phyloP scores from a whole-genome alignment of 345 rosid genomes.

The Melaleuca alternifolia region DNA sequence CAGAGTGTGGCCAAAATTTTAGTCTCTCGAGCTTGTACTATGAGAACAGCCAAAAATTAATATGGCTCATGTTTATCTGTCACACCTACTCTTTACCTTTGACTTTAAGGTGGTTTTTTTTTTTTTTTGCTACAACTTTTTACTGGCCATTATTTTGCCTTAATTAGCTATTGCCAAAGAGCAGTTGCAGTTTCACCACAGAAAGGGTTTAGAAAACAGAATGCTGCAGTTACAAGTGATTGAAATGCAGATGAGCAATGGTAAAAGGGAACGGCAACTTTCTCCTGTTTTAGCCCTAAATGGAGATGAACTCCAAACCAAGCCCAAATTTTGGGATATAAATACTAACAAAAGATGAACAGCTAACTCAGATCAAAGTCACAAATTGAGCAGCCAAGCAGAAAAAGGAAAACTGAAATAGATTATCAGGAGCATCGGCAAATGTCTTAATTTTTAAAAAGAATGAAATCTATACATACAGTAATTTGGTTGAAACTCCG shows the following conservation, averaged over 20 bases:
- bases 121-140: not conserved
- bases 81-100: not conserved
- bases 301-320: not conserved
- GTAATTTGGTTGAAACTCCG: slow-evolving; percentile 97
- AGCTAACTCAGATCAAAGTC: not conserved
- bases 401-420: not conserved
- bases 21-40: not conserved
- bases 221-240: not conserved
- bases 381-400: not conserved
- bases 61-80: not conserved
- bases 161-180: not conserved
- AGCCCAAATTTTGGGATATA: not conserved
- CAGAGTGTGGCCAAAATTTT: not conserved
- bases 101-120: not conserved
- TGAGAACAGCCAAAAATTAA: not conserved
- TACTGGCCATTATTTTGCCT: not conserved
- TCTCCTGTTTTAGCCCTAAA: not conserved
- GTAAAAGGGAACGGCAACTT: not conserved
- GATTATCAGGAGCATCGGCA: not conserved
- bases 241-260: not conserved
- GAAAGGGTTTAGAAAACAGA: not conserved
- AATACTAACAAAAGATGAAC: not conserved
- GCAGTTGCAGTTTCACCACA: not conserved
- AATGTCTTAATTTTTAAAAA: not conserved
- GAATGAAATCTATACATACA: slow-evolving; percentile 28